A percentile compares a stretch with the other conserved stretches of the same genome.
Conservation (phyloP, 441 rosid genomes). For the Lepidium campestre region DNA sequence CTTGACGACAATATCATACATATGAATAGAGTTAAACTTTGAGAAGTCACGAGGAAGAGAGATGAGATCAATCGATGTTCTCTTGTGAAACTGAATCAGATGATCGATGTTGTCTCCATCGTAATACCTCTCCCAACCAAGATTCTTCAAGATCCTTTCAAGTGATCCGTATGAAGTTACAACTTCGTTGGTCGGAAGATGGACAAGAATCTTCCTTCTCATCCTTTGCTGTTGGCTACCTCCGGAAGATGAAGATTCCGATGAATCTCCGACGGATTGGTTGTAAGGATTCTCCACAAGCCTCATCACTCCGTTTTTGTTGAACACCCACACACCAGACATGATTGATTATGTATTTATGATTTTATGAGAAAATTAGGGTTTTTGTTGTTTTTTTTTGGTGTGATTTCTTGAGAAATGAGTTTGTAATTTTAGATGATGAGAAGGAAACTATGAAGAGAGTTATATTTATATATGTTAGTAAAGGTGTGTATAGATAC, state of each 20-base stretch:
- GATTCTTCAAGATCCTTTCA: constrained; percentile 53
- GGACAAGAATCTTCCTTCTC: constrained; percentile 60
- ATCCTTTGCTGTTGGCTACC: constrained; percentile 33
- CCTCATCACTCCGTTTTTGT: constrained; percentile 34
- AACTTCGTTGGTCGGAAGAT: constrained; percentile 60
- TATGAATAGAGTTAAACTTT: constrained; percentile 72
- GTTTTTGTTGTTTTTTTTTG: constrained; percentile 1
- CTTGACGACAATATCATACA: constrained; percentile 89
- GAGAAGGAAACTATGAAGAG: constrained; percentile 15
- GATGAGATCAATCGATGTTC: constrained; percentile 75
- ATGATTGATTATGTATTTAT: constrained; percentile 25
- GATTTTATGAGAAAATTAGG: not conserved
- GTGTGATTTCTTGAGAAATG: not conserved
- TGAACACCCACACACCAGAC: constrained; percentile 82
- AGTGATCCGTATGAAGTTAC: constrained; percentile 60
- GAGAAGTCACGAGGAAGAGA: constrained; percentile 85
- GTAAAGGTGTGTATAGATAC: constrained; percentile 9
- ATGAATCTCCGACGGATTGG: constrained; percentile 47
- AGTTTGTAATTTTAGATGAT: constrained; percentile 12
- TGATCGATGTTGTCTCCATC: constrained; percentile 48
- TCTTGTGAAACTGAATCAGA: constrained; percentile 75
- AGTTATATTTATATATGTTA: constrained; percentile 27
- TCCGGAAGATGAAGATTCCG: constrained; percentile 35
- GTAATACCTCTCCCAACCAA: constrained; percentile 95
- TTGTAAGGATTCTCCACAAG: constrained; percentile 53